Evolutionary conservation across 163 green algal genomes (phyloP).

Genomic region (Scenedesmus sp.): DNA sequence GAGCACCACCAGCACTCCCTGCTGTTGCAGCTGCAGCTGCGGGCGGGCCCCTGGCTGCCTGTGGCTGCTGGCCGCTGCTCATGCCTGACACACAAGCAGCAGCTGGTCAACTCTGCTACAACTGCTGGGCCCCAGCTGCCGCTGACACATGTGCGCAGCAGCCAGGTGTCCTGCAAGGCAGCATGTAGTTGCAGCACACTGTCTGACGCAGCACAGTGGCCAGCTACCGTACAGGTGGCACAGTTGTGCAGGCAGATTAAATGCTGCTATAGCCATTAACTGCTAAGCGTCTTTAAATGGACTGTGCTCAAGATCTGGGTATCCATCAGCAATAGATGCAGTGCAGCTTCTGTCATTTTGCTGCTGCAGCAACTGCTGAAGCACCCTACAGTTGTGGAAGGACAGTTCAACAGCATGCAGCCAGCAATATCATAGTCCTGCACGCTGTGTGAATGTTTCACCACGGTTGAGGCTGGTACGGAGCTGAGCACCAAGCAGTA

Average conservation of each 20-base stretch:
- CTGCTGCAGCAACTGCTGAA: no score
- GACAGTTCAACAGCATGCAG: not conserved
- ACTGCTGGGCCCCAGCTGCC: not conserved
- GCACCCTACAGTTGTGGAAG: no score
- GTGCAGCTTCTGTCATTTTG: no score
- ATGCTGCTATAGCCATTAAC: not conserved
- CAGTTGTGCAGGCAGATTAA: not conserved
- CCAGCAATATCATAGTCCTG: not conserved
- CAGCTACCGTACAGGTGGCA: not conserved
- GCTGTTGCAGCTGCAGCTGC: not conserved
- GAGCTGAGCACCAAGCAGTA: no score
- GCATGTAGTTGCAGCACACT: not conserved
- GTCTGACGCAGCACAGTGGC: not conserved
- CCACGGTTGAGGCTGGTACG: no score
- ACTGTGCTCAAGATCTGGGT: not conserved
- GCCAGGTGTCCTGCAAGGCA: not conserved
- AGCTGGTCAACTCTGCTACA: not conserved
- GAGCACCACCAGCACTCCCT: not conserved
- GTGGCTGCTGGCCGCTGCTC: slow-evolving; percentile 1
- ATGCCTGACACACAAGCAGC: not conserved
- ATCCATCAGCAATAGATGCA: no score
- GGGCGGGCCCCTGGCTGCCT: not conserved
- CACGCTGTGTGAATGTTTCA: not conserved
- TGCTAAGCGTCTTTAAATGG: no score
- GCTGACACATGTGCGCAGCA: not conserved